Evolutionary conservation across 1,284 basidiomycete species (phyloP).

Genomic region (Trichosporon sp.): DNA sequence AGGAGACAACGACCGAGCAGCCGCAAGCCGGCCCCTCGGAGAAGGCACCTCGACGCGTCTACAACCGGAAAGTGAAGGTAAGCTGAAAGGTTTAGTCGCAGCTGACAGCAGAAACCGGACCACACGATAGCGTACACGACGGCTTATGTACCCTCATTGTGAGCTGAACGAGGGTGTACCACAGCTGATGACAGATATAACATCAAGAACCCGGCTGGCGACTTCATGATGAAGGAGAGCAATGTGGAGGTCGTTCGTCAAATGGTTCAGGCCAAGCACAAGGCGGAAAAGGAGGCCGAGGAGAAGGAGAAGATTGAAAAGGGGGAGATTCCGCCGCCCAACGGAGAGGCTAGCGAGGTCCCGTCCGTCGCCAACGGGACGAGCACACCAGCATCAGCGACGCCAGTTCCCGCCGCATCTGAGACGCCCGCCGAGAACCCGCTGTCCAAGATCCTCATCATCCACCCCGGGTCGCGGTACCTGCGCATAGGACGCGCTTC

Average conservation of each 20-base stretch:
- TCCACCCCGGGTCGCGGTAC: slow-evolving; percentile 89
- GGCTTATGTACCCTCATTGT: slow-evolving; percentile 48
- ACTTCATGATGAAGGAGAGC: slow-evolving; percentile 44
- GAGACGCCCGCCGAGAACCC: slow-evolving; percentile 32
- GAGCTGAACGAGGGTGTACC: slow-evolving; percentile 18
- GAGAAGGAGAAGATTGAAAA: slow-evolving; percentile 4
- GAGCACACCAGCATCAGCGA: slow-evolving; percentile 3
- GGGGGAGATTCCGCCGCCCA: neutral
- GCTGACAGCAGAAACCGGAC: slow-evolving; percentile 33
- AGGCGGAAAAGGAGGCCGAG: slow-evolving; percentile 28
- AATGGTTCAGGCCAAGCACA: slow-evolving; percentile 27
- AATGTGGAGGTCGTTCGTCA: slow-evolving; percentile 50
- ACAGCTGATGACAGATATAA: slow-evolving; percentile 38
- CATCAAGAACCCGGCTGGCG: slow-evolving; percentile 53
- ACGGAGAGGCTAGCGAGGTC: neutral
- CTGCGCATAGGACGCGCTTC: slow-evolving; percentile 86
- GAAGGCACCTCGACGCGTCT: slow-evolving; percentile 20
- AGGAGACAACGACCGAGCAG: slow-evolving; percentile 19
- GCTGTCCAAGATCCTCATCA: slow-evolving; percentile 66
- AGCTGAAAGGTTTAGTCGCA: neutral
- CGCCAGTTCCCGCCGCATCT: neutral
- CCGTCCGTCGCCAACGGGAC: slow-evolving; percentile 13
- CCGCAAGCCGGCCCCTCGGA: slow-evolving; percentile 26
- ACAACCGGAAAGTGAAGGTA: slow-evolving; percentile 27
- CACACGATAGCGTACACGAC: slow-evolving; percentile 44